Evolutionary conservation across 768 basidiomycete genomes (phyloP).

Genomic region (Lactarius vividus): DNA sequence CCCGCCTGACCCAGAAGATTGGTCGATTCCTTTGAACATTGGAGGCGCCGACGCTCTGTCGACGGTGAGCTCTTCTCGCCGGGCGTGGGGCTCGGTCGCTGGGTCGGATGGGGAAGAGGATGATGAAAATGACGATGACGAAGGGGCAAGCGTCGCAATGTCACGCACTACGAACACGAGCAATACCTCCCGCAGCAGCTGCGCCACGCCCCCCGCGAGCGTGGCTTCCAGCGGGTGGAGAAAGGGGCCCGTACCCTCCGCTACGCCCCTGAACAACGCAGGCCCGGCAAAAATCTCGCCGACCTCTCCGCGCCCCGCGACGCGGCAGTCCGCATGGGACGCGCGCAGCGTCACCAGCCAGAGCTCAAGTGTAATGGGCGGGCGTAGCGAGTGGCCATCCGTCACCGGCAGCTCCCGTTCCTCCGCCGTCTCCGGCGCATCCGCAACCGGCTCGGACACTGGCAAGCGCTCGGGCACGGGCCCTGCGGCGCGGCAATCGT

Average conservation of each 20-base stretch:
- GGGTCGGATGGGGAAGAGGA: neutral
- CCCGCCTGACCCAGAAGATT: neutral
- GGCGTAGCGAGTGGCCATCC: neutral
- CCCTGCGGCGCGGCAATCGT: neutral
- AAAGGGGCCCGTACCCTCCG: neutral
- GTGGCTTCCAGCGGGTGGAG: neutral
- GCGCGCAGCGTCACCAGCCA: neutral
- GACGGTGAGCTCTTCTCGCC: constrained; percentile 4
- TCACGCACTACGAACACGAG: neutral
- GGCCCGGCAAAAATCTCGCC: neutral
- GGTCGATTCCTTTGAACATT: neutral
- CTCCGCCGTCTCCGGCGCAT: neutral
- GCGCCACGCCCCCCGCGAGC: neutral
- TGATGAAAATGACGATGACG: constrained; percentile 1
- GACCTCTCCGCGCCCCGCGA: neutral
- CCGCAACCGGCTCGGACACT: neutral
- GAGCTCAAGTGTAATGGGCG: neutral
- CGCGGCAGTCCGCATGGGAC: neutral
- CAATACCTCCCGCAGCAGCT: neutral
- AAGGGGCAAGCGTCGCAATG: neutral
- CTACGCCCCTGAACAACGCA: neutral
- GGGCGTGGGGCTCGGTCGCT: neutral
- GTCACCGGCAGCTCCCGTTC: neutral
- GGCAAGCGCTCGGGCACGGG: neutral
- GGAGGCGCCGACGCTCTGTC: neutral